Percentiles rank a stretch among this genome's conserved stretches.
These are phyloP conservation scores for Chaetothyriales sp. DNA, from an alignment of 2,329 filamentous ascomycete species.

Conservation along the genomic window DNA sequence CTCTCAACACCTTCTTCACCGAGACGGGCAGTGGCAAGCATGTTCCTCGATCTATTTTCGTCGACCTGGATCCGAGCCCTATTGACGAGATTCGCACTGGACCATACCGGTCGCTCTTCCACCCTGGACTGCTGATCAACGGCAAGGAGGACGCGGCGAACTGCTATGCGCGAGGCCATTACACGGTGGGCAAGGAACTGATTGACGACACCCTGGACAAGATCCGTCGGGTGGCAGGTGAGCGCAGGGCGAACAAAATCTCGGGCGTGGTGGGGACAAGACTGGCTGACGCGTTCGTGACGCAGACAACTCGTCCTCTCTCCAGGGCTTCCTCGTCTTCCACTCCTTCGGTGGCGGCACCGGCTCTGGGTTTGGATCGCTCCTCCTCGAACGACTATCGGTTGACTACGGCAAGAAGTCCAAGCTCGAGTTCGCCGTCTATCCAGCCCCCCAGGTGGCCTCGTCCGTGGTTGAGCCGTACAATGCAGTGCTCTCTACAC, in stretches of 20 bases:
- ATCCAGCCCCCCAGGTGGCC: constrained; percentile 48
- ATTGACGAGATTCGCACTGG: constrained; percentile 54
- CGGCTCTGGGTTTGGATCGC: constrained; percentile 50
- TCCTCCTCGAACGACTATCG: constrained; percentile 48
- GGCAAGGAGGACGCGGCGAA: constrained; percentile 56
- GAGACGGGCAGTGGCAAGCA: constrained; percentile 51
- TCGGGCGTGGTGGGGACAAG: not conserved
- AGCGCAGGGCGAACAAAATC: constrained; percentile 7
- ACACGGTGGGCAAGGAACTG: constrained; percentile 54
- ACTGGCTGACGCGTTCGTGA: constrained; percentile 8
- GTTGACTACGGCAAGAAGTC: constrained; percentile 54
- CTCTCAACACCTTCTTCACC: constrained; percentile 52
- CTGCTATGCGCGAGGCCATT: constrained; percentile 55
- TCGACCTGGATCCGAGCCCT: constrained; percentile 50
- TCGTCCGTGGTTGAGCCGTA: constrained; percentile 56
- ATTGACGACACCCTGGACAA: constrained; percentile 49
- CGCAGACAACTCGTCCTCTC: constrained; percentile 48
- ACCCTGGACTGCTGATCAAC: constrained; percentile 50
- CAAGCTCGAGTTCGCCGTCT: constrained; percentile 53
- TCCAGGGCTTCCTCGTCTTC: constrained; percentile 54
- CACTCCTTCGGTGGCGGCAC: constrained; percentile 55
- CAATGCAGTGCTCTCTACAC: constrained; percentile 41
- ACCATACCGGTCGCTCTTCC: constrained; percentile 47
- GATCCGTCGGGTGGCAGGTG: constrained; percentile 49
- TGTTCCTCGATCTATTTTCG: constrained; percentile 52